These are phyloP conservation scores for Pholiota conissans DNA, from an alignment of 768 basidiomycete genomes.

Conservation along the genomic window DNA sequence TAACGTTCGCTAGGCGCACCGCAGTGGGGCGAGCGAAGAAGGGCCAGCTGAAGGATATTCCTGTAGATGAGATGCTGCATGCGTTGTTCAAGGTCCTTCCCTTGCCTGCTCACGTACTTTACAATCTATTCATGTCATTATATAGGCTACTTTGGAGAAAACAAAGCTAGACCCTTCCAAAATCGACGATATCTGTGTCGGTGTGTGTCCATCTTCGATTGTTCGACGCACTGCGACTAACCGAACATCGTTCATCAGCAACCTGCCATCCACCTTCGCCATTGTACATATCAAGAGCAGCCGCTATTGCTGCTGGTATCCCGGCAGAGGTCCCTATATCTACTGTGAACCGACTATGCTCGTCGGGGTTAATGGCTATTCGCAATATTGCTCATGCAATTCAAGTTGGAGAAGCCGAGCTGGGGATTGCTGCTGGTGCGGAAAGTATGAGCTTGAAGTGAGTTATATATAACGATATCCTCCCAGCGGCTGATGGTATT, in stretches of 20 bases:
- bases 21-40: conserved; percentile 87
- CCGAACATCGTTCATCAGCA: conserved; percentile 37
- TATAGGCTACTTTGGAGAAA: conserved; percentile 64
- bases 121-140: neutral
- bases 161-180: conserved; percentile 67
- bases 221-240: neutral
- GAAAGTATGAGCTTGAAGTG: conserved; percentile 86
- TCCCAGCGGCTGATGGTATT: neutral
- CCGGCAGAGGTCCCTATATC: conserved; percentile 86
- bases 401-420: conserved; percentile 74
- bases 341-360: conserved; percentile 91
- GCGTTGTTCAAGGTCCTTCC: conserved; percentile 81
- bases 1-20: conserved; percentile 89
- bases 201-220: conserved; percentile 38
- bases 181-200: conserved; percentile 85
- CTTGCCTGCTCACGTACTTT: neutral
- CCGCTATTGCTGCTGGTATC: conserved; percentile 86
- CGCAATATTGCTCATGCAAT: conserved; percentile 88
- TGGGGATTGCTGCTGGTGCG: conserved; percentile 83
- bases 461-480: conserved; percentile 21
- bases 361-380: conserved; percentile 93
- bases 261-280: conserved; percentile 85
- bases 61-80: conserved; percentile 84
- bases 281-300: conserved; percentile 80
- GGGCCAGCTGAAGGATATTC: conserved; percentile 87